These are phyloP conservation scores for Papiliotrema fonsecae DNA, from an alignment of 1,284 basidiomycete species.

Conservation along the genomic window DNA sequence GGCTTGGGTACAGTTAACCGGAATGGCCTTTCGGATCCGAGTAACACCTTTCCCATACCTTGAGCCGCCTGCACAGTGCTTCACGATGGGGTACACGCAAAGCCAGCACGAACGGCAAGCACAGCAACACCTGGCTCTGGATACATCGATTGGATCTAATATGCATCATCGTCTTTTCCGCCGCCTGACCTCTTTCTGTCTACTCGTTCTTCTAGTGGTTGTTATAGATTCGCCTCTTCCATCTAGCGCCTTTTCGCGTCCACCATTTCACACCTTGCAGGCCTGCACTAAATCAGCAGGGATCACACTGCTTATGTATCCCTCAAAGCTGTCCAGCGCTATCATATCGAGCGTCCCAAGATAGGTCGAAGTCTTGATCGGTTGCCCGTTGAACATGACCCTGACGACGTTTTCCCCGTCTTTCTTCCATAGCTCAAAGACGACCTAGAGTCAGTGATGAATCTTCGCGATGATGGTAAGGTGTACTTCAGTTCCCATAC, in stretches of 20 bases:
- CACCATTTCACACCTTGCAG: constrained; percentile 2
- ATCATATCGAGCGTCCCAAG: constrained; percentile 33
- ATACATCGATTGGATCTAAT: too few relatives aligned
- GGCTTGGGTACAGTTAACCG: too few relatives aligned
- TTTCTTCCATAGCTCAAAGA: constrained; percentile 36
- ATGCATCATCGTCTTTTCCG: too few relatives aligned
- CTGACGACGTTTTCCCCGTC: constrained; percentile 11
- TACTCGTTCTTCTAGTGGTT: too few relatives aligned
- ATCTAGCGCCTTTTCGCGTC: not conserved
- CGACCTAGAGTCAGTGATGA: constrained; percentile 7
- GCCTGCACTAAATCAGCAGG: constrained; percentile 17
- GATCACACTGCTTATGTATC: constrained; percentile 22
- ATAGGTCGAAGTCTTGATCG: constrained; percentile 27
- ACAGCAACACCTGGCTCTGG: too few relatives aligned
- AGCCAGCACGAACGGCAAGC: too few relatives aligned
- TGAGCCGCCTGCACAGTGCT: too few relatives aligned
- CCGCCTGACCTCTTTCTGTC: too few relatives aligned
- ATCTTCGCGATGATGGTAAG: not conserved
- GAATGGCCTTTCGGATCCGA: too few relatives aligned
- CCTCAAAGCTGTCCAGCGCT: constrained; percentile 16
- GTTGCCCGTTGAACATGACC: constrained; percentile 30
- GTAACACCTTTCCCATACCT: too few relatives aligned
- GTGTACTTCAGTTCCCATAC: constrained; percentile 36
- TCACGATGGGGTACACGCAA: too few relatives aligned
- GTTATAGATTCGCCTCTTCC: too few relatives aligned